Conservation (phyloP, 1,139 yeast genomes). For the Hansenula lynferdii region DNA sequence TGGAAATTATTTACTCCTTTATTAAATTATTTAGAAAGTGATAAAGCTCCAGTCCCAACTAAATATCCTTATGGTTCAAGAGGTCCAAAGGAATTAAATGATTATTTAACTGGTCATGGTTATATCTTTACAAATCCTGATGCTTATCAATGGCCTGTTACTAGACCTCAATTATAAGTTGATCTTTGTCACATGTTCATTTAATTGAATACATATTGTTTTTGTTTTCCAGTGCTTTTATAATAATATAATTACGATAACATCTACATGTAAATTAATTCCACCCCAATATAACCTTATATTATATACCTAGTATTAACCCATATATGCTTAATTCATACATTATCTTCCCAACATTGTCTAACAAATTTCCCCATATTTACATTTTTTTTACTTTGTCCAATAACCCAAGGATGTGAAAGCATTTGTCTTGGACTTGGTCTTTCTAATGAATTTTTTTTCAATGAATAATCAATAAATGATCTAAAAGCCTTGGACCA, state of each 20-base stretch:
- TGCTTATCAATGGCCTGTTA: slow-evolving; percentile 79
- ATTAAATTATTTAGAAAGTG: slow-evolving; percentile 70
- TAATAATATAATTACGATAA: no score
- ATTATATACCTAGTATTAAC: background rate
- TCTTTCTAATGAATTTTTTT: slow-evolving; percentile 71
- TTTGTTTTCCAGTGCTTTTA: no score
- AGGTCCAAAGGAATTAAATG: slow-evolving; percentile 69
- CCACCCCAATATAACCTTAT: background rate
- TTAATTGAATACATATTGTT: background rate
- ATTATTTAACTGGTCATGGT: slow-evolving; percentile 64
- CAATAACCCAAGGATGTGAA: slow-evolving; percentile 84
- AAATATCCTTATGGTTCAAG: slow-evolving; percentile 85
- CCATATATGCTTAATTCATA: background rate
- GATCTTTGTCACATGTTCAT: background rate
- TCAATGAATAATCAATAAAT: slow-evolving; percentile 75
- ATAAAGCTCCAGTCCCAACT: slow-evolving; percentile 57
- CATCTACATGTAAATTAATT: background rate
- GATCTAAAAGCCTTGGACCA: slow-evolving; percentile 87
- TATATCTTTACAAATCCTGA: slow-evolving; percentile 58
- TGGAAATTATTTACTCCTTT: slow-evolving; percentile 95
- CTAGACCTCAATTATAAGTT: slow-evolving; percentile 39
- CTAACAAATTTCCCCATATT: slow-evolving; percentile 84
- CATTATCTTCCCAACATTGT: slow-evolving; percentile 61
- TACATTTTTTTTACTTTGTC: slow-evolving; percentile 65
- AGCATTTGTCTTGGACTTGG: slow-evolving; percentile 94